phyloP scores from a whole-genome alignment of 768 basidiomycete genomes.

The Mycena olivaceomarginata region DNA sequence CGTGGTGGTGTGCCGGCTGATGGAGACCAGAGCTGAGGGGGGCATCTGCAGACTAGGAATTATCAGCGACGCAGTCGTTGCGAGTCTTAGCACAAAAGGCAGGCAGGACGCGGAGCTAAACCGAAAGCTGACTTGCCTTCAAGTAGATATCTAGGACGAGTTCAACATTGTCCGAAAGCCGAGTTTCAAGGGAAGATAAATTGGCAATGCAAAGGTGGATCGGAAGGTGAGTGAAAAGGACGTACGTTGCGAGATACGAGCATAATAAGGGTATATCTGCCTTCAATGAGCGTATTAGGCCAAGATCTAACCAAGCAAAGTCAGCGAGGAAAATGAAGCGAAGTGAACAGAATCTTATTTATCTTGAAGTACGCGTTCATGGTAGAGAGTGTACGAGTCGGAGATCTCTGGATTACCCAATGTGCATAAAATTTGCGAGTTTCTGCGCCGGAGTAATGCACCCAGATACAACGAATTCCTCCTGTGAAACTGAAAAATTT shows the following conservation, averaged over 20 bases:
- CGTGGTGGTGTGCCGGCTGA: too few species aligned
- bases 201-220: constrained; percentile 1
- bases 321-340: constrained; percentile 5
- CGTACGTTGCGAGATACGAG: constrained; percentile 1
- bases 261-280: constrained; percentile 2
- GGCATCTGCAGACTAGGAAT: too few species aligned
- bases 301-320: not conserved
- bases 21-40: too few species aligned
- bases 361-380: not conserved
- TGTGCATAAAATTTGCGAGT: too few species aligned
- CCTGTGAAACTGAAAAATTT: too few species aligned
- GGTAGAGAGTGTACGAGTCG: not conserved
- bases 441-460: too few species aligned
- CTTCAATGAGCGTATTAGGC: not conserved
- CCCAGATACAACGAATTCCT: too few species aligned
- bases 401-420: too few species aligned
- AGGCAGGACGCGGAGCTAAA: not conserved
- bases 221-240: not conserved
- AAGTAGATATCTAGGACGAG: not conserved
- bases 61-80: too few species aligned
- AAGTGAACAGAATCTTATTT: not conserved
- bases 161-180: not conserved
- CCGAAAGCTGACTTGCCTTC: constrained; percentile 9
- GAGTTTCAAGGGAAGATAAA: constrained; percentile 6
- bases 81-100: too few species aligned